These are phyloP conservation scores for Phaffia rhodozyma DNA, from an alignment of 1,284 basidiomycete species.

Conservation along the genomic window DNA sequence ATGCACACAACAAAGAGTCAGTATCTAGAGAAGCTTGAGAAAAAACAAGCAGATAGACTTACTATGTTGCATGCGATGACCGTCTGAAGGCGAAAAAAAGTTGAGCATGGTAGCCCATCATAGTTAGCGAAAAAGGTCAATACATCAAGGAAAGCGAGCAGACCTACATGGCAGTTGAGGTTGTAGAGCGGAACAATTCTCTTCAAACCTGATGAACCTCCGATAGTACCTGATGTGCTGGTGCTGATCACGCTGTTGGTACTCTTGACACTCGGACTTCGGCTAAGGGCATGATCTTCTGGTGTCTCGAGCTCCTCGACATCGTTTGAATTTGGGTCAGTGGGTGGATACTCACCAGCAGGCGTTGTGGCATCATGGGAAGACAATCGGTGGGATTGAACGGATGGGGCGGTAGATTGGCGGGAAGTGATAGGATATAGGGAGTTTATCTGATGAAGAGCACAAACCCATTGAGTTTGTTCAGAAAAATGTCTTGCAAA, in stretches of 20 bases:
- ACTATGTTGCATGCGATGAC: conserved; percentile 82
- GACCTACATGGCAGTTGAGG: conserved; percentile 41
- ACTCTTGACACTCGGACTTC: not conserved
- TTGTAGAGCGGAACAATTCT: conserved; percentile 90
- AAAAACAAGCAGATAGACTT: conserved; percentile 45
- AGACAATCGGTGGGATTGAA: not conserved
- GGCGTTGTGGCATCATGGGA: not conserved
- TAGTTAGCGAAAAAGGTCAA: not conserved
- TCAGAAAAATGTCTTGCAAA: too few species aligned
- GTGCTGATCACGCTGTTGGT: not conserved
- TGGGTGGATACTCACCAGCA: not conserved
- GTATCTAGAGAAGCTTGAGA: not conserved
- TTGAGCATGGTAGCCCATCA: too few species aligned
- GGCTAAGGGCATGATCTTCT: not conserved
- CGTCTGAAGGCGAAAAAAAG: conserved; percentile 51
- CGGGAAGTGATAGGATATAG: not conserved
- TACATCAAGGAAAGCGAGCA: not conserved
- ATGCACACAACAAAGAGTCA: not conserved
- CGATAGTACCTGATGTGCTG: not conserved
- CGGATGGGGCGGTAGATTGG: not conserved
- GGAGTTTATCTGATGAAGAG: not conserved
- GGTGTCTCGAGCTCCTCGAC: not conserved
- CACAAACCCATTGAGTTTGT: not conserved
- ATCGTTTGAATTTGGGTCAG: not conserved
- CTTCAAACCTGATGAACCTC: conserved; percentile 16